phyloP scores from a whole-genome alignment of 345 rosid species.

The Lumnitzera littorea region DNA sequence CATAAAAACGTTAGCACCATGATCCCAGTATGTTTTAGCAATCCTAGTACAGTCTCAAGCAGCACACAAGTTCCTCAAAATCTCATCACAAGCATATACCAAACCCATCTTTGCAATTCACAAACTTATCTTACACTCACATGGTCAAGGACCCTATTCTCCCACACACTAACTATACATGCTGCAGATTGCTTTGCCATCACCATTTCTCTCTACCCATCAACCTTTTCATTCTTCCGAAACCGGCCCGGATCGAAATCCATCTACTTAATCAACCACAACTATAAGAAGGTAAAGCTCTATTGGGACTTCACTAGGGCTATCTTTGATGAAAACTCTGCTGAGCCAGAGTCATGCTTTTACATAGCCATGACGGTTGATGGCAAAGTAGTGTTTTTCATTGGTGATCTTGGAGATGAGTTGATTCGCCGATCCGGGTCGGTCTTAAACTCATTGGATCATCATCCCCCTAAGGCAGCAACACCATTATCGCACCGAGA shows the following conservation, averaged over 20 bases:
- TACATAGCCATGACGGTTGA: slow-evolving; percentile 39
- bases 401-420: slow-evolving; percentile 37
- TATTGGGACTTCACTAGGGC: slow-evolving; percentile 53
- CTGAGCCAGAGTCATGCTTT: slow-evolving; percentile 42
- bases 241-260: slow-evolving; percentile 47
- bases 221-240: slow-evolving; percentile 41
- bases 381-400: slow-evolving; percentile 33
- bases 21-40: slow-evolving; percentile 48
- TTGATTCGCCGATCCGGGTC: slow-evolving; percentile 13
- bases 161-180: slow-evolving; percentile 41
- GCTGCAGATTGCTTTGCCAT: slow-evolving; percentile 37
- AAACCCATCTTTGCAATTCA: slow-evolving; percentile 32
- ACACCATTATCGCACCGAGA: slow-evolving; percentile 34
- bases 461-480: slow-evolving; percentile 16
- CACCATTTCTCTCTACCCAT: slow-evolving; percentile 37
- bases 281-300: slow-evolving; percentile 36
- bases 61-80: slow-evolving; percentile 32
- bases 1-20: slow-evolving; percentile 15
- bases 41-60: slow-evolving; percentile 25
- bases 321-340: slow-evolving; percentile 33
- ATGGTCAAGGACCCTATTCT: slow-evolving; percentile 41
- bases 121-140: slow-evolving; percentile 35
- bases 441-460: slow-evolving; percentile 2
- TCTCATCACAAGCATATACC: slow-evolving; percentile 41
- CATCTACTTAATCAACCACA: slow-evolving; percentile 28